Evolutionary conservation across 345 rosid genomes (phyloP).

Genomic region (Populus alba): DNA sequence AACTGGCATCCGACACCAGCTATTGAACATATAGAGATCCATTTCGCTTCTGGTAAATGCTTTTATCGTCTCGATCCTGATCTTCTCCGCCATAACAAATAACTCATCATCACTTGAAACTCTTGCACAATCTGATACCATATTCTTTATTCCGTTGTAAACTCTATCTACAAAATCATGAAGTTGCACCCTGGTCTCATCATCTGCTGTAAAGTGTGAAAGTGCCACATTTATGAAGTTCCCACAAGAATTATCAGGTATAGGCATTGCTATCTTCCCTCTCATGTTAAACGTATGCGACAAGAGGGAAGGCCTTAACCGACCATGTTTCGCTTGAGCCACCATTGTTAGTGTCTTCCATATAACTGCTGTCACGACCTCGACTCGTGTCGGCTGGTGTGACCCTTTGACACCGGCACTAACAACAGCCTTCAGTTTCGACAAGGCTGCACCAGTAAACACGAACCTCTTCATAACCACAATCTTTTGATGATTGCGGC

Average conservation of each 20-base stretch:
- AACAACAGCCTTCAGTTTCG: not conserved
- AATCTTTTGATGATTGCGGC: not conserved
- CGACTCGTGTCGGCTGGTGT: not conserved
- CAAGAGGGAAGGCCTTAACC: not conserved
- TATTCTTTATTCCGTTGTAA: not conserved
- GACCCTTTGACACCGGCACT: not conserved
- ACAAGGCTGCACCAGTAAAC: not conserved
- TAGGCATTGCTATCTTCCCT: not conserved
- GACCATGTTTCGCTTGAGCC: not conserved
- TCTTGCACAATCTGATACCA: not conserved
- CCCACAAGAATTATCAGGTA: not conserved
- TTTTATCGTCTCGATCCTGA: not conserved
- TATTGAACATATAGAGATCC: not conserved
- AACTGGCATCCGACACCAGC: not conserved
- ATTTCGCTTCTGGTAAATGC: not conserved
- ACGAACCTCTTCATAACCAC: not conserved
- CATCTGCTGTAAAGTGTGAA: not conserved
- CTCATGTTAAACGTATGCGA: not conserved
- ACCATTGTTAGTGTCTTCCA: not conserved
- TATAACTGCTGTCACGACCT: not conserved
- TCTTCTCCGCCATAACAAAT: not conserved
- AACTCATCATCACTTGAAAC: not conserved
- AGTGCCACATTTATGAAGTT: not conserved
- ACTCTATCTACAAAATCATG: not conserved
- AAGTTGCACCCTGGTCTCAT: not conserved